Conservation (phyloP, 1,284 basidiomycete species). For the Mrakiaceae sp. region DNA sequence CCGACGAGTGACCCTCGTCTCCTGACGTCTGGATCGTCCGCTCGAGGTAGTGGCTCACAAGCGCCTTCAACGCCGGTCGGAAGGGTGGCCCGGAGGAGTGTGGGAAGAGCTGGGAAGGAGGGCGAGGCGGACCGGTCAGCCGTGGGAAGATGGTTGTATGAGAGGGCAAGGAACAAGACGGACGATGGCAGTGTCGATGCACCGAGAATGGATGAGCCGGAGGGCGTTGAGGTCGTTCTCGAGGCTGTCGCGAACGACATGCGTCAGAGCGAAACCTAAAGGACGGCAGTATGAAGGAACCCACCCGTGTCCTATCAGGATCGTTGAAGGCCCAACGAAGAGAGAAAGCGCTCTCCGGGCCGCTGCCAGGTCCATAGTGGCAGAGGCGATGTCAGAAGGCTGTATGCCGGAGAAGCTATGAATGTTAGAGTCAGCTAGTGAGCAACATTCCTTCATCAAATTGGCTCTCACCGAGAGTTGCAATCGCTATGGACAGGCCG, state of each 20-base stretch:
- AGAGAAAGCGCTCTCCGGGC: slow-evolving; percentile 55
- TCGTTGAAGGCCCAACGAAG: slow-evolving; percentile 63
- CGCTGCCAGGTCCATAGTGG: slow-evolving; percentile 51
- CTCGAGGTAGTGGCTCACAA: slow-evolving; percentile 65
- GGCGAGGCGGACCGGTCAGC: background rate
- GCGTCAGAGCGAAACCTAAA: background rate
- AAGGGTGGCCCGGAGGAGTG: slow-evolving; percentile 68
- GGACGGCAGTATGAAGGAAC: slow-evolving; percentile 8
- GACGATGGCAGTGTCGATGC: slow-evolving; percentile 66
- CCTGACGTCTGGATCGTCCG: slow-evolving; percentile 62
- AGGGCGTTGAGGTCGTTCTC: slow-evolving; percentile 85
- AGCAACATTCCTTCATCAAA: background rate
- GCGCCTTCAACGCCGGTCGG: slow-evolving; percentile 59
- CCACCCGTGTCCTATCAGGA: slow-evolving; percentile 56
- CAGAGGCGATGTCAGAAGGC: slow-evolving; percentile 46
- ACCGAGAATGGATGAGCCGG: slow-evolving; percentile 64
- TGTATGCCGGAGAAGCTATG: slow-evolving; percentile 72
- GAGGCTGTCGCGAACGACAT: slow-evolving; percentile 33
- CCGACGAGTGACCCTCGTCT: slow-evolving; percentile 64
- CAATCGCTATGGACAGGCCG: slow-evolving; percentile 49
- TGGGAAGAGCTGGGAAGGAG: slow-evolving; percentile 49
- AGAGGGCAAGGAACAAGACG: slow-evolving; percentile 12
- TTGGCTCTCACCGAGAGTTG: slow-evolving; percentile 46
- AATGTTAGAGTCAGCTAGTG: background rate
- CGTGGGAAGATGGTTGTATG: background rate